Evolutionary conservation across 2,329 filamentous ascomycete genomes (phyloP).

Genomic region (Calycina herbarum): DNA sequence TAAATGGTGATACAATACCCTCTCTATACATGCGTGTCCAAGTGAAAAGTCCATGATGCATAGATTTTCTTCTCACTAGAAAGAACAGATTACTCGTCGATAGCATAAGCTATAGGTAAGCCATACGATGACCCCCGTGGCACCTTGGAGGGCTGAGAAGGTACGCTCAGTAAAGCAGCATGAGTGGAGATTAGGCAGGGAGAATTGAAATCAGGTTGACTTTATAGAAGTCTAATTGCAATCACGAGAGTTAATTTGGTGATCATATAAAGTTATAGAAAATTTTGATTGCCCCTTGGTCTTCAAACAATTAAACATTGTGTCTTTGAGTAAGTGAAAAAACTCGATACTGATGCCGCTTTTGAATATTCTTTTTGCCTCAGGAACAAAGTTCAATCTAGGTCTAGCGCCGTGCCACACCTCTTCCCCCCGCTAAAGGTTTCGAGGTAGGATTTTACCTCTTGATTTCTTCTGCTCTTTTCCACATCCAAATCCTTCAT

Average conservation of each 20-base stretch:
- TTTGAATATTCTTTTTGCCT: not conserved
- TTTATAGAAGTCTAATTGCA: too few species aligned
- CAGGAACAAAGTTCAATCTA: too few species aligned
- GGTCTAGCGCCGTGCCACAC: not conserved
- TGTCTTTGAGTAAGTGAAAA: not conserved
- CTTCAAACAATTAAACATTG: too few species aligned
- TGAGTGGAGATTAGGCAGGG: not conserved
- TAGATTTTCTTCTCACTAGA: too few species aligned
- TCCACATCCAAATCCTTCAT: conserved; percentile 4
- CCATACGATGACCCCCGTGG: not conserved
- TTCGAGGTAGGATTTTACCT: not conserved
- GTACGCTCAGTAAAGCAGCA: not conserved
- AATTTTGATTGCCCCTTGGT: too few species aligned
- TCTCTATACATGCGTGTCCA: not conserved
- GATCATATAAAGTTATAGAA: too few species aligned
- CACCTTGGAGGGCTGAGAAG: not conserved
- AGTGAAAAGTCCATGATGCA: too few species aligned
- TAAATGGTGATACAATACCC: not conserved
- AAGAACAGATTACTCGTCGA: conserved; percentile 1
- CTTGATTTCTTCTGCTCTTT: conserved; percentile 2
- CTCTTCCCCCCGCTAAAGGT: not conserved
- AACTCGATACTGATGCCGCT: not conserved
- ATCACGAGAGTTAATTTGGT: too few species aligned
- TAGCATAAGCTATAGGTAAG: not conserved
- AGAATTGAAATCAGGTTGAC: too few species aligned